Conservation (phyloP, 2,329 filamentous ascomycete species). For the Pseudogymnoascus verrucosus region DNA sequence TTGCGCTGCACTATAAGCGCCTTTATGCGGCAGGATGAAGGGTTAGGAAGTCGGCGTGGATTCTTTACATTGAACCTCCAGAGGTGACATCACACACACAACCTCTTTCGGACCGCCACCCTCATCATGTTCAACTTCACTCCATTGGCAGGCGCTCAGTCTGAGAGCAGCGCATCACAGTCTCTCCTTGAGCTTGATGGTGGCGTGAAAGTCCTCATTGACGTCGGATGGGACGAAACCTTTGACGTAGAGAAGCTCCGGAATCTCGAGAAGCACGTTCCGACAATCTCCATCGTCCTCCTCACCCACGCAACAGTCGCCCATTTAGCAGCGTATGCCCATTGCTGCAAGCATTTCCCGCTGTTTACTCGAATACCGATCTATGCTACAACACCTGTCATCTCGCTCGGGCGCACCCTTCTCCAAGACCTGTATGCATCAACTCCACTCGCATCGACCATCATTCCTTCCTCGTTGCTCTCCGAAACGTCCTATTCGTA, state of each 20-base stretch:
- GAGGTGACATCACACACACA: neutral
- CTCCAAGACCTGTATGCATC: constrained; percentile 89
- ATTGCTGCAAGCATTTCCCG: constrained; percentile 95
- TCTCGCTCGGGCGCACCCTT: constrained; percentile 83
- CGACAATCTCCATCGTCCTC: constrained; percentile 86
- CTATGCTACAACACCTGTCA: constrained; percentile 89
- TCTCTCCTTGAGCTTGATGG: constrained; percentile 96
- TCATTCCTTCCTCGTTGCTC: constrained; percentile 67
- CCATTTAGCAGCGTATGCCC: constrained; percentile 87
- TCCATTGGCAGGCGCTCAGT: constrained; percentile 83
- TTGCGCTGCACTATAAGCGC: neutral
- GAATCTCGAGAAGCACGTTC: constrained; percentile 88
- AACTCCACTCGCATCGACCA: constrained; percentile 77
- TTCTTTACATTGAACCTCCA: neutral
- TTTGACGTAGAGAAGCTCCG: constrained; percentile 77
- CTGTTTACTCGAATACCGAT: constrained; percentile 86
- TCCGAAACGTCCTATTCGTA: constrained; percentile 53
- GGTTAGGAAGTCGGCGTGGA: neutral
- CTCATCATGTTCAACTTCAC: constrained; percentile 88
- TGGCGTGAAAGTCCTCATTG: constrained; percentile 88
- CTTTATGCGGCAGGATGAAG: constrained; percentile 7
- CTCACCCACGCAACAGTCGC: constrained; percentile 88
- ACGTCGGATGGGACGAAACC: constrained; percentile 90
- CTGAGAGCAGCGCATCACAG: constrained; percentile 77
- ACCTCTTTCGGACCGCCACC: neutral